Evolutionary conservation across 1,284 basidiomycete genomes (phyloP).

Genomic region (Marasmius sp.): DNA sequence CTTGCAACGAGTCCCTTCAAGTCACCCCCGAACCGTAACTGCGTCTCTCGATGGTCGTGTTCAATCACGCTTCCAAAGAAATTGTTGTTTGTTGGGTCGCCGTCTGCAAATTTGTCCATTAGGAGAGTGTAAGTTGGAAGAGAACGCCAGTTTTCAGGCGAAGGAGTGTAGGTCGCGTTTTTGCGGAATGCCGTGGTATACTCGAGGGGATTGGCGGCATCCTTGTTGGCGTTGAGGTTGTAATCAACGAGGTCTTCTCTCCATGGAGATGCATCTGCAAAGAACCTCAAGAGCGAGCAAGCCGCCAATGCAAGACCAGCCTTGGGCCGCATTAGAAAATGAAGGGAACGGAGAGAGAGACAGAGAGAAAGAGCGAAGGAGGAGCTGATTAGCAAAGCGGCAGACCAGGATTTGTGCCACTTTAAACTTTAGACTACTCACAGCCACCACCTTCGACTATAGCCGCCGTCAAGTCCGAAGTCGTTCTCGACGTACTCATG

Average conservation of each 20-base stretch:
- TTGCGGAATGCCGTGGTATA: constrained; percentile 60
- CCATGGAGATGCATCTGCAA: constrained; percentile 62
- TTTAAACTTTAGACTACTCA: too few relatives aligned
- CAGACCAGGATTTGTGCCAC: too few relatives aligned
- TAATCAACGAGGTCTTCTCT: constrained; percentile 74
- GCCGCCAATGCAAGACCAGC: constrained; percentile 16
- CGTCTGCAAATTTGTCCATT: constrained; percentile 91
- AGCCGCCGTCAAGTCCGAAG: too few relatives aligned
- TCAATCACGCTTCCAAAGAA: constrained; percentile 81
- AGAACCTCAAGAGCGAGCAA: constrained; percentile 10
- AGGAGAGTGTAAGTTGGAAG: constrained; percentile 85
- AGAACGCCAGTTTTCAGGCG: constrained; percentile 84
- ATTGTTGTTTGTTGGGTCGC: constrained; percentile 88
- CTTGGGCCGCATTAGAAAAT: constrained; percentile 20
- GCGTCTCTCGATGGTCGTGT: constrained; percentile 84
- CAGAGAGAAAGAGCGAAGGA: not conserved
- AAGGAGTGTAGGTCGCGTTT: constrained; percentile 70
- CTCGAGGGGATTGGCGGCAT: constrained; percentile 67
- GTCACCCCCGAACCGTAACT: constrained; percentile 86
- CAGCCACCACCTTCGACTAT: too few relatives aligned
- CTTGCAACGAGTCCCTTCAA: constrained; percentile 71
- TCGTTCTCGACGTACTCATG: too few relatives aligned
- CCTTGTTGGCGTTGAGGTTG: constrained; percentile 84
- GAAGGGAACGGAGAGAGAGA: not conserved
- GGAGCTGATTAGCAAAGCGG: not conserved